A percentile compares a stretch with the other conserved stretches of the same genome.
Evolutionary conservation across 31 red algal species (phyloP).

Genomic region (Pterothamnion heteromorphum): DNA sequence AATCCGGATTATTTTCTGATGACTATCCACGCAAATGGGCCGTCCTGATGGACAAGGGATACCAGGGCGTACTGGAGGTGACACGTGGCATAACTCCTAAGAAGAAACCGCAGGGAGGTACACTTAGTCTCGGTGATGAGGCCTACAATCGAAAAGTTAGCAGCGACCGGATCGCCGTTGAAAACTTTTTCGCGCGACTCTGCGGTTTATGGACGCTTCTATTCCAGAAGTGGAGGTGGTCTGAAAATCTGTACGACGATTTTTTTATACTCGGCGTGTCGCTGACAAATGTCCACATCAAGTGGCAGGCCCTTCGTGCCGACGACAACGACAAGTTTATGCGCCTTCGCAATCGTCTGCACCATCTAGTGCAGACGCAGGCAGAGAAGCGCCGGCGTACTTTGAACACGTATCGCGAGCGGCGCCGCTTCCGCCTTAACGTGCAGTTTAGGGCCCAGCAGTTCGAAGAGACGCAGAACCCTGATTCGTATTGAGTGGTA

Average conservation of each 20-base stretch:
- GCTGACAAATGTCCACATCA: conserved; percentile 39
- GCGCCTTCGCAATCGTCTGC: neutral
- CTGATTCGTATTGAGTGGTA: neutral
- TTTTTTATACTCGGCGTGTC: conserved; percentile 16
- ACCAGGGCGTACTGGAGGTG: conserved; percentile 20
- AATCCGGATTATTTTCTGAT: neutral
- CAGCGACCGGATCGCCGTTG: conserved; percentile 31
- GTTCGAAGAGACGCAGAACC: neutral
- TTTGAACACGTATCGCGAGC: neutral
- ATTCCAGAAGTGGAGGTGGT: neutral
- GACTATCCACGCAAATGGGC: conserved; percentile 5
- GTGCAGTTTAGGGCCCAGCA: neutral
- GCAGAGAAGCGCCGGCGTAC: neutral
- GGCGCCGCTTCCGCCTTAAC: neutral
- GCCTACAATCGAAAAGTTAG: conserved; percentile 32
- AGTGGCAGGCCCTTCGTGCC: neutral
- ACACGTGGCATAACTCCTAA: conserved; percentile 13
- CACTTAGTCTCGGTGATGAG: conserved; percentile 4
- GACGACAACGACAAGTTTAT: conserved; percentile 3
- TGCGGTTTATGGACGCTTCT: neutral
- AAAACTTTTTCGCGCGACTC: conserved; percentile 47
- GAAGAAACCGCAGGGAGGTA: conserved; percentile 6
- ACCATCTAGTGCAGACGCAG: neutral
- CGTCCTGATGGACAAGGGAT: conserved; percentile 46
- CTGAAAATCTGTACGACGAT: neutral